phyloP scores from a whole-genome alignment of 2,329 filamentous ascomycete species.

The Nigrospora sphaerica region DNA sequence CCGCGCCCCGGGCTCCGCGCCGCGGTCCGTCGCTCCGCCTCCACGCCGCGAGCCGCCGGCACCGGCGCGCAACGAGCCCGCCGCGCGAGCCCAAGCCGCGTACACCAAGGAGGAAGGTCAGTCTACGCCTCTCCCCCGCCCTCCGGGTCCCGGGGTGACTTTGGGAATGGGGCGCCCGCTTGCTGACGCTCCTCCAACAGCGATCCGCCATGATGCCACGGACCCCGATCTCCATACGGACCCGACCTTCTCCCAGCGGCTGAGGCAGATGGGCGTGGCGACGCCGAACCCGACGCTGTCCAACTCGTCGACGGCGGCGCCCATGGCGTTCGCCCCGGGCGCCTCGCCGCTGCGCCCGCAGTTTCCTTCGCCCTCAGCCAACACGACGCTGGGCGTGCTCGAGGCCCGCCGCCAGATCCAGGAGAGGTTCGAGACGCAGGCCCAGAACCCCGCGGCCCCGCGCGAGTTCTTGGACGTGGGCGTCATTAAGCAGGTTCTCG shows the following conservation, averaged over 20 bases:
- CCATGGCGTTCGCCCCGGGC: constrained; percentile 7
- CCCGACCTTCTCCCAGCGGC: constrained; percentile 41
- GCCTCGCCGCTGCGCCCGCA: constrained; percentile 9
- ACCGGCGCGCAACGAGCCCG: neutral
- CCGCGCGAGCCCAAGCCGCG: constrained; percentile 8
- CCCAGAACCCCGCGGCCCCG: constrained; percentile 31
- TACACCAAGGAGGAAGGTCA: constrained; percentile 25
- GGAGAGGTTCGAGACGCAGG: constrained; percentile 34
- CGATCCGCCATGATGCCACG: constrained; percentile 29
- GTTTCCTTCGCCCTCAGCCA: constrained; percentile 21
- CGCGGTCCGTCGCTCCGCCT: constrained; percentile 8
- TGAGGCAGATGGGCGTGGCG: constrained; percentile 47
- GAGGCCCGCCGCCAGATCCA: constrained; percentile 39
- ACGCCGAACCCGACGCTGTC: constrained; percentile 48
- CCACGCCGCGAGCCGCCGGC: constrained; percentile 2
- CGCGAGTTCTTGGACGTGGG: constrained; percentile 40
- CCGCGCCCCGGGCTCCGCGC: constrained; percentile 23
- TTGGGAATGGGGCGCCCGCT: neutral
- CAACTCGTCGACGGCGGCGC: constrained; percentile 37
- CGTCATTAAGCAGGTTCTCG: constrained; percentile 38
- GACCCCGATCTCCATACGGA: constrained; percentile 32
- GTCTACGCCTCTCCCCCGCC: constrained; percentile 5
- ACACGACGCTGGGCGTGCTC: constrained; percentile 41
- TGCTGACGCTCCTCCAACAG: constrained; percentile 15
- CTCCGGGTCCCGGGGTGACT: neutral